Base-by-base conservation (phyloP, 2,329 filamentous ascomycete genomes). In the Thielaviopsis euricoi region DNA sequence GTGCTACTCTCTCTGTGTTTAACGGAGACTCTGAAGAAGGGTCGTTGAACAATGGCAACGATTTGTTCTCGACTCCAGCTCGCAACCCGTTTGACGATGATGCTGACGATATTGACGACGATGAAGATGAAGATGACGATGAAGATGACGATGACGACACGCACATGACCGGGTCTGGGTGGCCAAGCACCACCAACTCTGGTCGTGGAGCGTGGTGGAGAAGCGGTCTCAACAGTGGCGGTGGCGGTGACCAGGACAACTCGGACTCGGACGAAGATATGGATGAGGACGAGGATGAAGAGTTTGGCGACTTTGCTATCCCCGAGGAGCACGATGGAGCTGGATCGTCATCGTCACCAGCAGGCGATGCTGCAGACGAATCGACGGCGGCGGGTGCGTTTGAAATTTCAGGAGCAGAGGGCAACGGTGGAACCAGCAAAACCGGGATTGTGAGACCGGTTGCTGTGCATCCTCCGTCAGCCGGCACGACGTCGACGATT, bases 251-350 rank as follows among this genome's bases (percentile, higher is more conserved):
- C 58, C 67, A 66, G 15, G 74, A 72, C 51, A 72, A 72, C 37
- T 71, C 71, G 1, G 74, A 75, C 60, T 75, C 72, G 46, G 76
- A 75, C 49, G 76, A 76, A 55, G 76, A 74, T 26, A 74, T 75
- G 37, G 78, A 76, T 15, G 73, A 74, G 40, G 75, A 61, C 25
- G 77, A 80, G 26, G 80, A 82, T 48, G 81, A 85, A 62, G 82
- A 83, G 64, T 80, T 86, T 70, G 83, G 82, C 15, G 83, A 86
- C 59, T 85, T 85, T 63, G 81, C 80, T 62, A 80, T 85, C 71
- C 78, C 81, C 12, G 81, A 83, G 66, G 71, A 19, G 6, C 15
- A 46, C 19, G 40, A 19, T 76, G 55, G 71, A 70, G 62, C 51
- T 64, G 63, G 60, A 64, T 43, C 29, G 52, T 29, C 25, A 26